Conservation (phyloP, 1,284 basidiomycete genomes). For the Ceratobasidium papillatum region DNA sequence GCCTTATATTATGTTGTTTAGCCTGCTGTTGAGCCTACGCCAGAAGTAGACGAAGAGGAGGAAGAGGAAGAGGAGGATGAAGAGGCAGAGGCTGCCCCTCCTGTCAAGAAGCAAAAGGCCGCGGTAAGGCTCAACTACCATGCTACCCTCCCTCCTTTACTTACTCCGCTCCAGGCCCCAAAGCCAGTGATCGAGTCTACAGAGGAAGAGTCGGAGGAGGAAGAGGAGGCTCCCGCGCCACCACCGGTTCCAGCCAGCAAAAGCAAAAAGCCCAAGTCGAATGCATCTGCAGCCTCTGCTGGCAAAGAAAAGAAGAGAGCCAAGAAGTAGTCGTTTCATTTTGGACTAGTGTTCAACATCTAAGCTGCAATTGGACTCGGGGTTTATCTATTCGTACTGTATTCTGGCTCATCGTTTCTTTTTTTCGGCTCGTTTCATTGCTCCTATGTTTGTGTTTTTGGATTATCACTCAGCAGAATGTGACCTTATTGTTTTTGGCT, state of each 20-base stretch:
- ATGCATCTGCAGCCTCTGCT: not conserved
- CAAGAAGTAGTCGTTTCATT: slow-evolving; percentile 14
- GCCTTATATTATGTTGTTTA: not conserved
- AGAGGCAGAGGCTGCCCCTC: not conserved
- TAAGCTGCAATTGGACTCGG: not conserved
- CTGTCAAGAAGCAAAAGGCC: slow-evolving; percentile 23
- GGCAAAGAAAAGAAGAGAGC: slow-evolving; percentile 35
- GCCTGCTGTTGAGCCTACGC: not conserved
- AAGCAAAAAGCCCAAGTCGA: not conserved
- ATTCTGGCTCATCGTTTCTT: not conserved
- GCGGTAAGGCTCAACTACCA: not conserved
- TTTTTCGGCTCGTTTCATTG: not conserved
- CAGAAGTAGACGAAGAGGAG: slow-evolving; percentile 30
- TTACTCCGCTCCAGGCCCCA: not conserved
- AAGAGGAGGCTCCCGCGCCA: not conserved
- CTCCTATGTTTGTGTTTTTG: slow-evolving; percentile 28
- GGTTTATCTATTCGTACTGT: slow-evolving; percentile 39
- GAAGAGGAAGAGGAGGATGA: slow-evolving; percentile 39
- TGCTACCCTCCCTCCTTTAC: not conserved
- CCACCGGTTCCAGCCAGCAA: not conserved
- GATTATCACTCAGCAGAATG: not conserved
- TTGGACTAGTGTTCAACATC: not conserved
- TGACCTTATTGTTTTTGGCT: not conserved
- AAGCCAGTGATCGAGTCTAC: slow-evolving; percentile 5
- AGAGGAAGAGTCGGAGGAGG: slow-evolving; percentile 22